Base-by-base conservation (phyloP, 31 red algal genomes). In the Odonthalia washingtoniensis region DNA sequence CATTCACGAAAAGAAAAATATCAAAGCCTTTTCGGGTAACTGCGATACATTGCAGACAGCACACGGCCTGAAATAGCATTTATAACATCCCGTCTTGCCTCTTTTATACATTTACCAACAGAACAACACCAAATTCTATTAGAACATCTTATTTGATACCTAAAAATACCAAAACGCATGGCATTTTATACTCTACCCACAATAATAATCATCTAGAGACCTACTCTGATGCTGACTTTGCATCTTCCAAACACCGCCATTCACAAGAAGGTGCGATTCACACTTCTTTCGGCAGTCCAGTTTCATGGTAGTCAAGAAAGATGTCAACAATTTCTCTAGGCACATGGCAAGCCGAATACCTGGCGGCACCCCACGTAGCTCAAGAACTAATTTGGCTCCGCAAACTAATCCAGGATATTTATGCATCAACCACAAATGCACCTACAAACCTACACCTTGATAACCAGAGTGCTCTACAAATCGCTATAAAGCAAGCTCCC, bases 31-130 rank as follows among this genome's bases (percentile, higher is more conserved):
- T 3, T 87, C 5, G 84, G 84, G 3, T 40, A 77, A 5, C 31
- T 87, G 37, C 84, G 84, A 68, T 87, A 87, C 73, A 1, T 87
- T 42, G 73, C 84, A 1, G 84, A 78, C 53, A 66, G 73, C 73
- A 87, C 84, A 26, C 42, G 84, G 1, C 49, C 53, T 1, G 84
- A 87, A 32, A 87, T 87, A 3, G 3, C 39, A 2, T 32, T 31
- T 27, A 3, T 43, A 35, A 46, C 73, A 12, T 5, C 72, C 52
- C 16, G 14, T 5, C 70, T 87, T n/a, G 52, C 84, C 4, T 2
- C 30, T 3, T 35, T 9, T 3, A 5, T 66, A 4, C 1, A 78
- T 3, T 5, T 38, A 69, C 68, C 82, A 28, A 49, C 35, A 72
- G 5, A 6, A 5, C 33, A 36, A 49, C 82, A 85, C 32, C 40